These are phyloP conservation scores for Phlebiopsis flavidoalba DNA, from an alignment of 768 basidiomycete species.

Conservation along the genomic window DNA sequence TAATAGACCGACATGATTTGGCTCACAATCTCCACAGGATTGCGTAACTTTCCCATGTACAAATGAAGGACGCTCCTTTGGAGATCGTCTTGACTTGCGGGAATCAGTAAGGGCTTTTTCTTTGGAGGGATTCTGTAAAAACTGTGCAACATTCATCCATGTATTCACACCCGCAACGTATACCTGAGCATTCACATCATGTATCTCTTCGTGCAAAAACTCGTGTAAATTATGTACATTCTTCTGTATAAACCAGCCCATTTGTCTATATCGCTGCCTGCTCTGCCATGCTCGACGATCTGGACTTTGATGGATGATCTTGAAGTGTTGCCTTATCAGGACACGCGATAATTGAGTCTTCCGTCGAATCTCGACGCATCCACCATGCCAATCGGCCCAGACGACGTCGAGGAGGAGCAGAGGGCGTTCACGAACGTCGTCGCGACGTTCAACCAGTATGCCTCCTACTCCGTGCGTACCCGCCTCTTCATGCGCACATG, in stretches of 20 bases:
- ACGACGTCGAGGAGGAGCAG: slow-evolving; percentile 51
- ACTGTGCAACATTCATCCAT: background rate
- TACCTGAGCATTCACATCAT: background rate
- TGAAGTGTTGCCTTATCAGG: background rate
- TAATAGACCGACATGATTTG: background rate
- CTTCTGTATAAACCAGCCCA: background rate
- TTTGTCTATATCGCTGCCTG: background rate
- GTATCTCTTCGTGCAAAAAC: background rate
- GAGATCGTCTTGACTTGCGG: slow-evolving; percentile 87
- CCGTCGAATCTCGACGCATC: background rate
- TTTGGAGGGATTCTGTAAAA: background rate
- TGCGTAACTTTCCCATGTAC: slow-evolving; percentile 83
- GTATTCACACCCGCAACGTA: background rate
- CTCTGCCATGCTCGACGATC: background rate
- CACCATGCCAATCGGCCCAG: slow-evolving; percentile 12
- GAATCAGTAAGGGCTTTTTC: background rate
- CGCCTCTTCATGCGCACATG: background rate
- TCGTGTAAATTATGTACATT: background rate
- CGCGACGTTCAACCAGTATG: slow-evolving; percentile 70
- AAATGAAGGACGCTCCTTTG: slow-evolving; percentile 63
- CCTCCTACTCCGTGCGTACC: slow-evolving; percentile 58
- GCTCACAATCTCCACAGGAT: slow-evolving; percentile 41
- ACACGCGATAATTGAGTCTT: background rate
- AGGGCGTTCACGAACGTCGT: slow-evolving; percentile 74
- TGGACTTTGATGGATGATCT: no score